A percentile compares a stretch with the other conserved stretches of the same genome.
Evolutionary conservation across 2,329 filamentous ascomycete genomes (phyloP).

Genomic region (Fusarium dlaminii): DNA sequence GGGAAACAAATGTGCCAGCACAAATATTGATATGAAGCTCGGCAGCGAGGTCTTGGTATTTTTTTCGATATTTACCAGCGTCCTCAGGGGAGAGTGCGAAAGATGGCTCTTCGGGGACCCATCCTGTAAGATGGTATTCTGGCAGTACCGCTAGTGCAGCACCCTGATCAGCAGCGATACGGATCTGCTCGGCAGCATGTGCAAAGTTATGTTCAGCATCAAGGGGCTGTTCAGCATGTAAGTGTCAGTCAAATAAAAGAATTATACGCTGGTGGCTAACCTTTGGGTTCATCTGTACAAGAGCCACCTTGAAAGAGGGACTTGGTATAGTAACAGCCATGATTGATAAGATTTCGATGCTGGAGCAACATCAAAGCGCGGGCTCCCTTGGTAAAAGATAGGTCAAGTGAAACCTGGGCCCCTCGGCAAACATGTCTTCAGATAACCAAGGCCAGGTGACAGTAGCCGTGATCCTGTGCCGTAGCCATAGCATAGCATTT

Average conservation of each 20-base stretch:
- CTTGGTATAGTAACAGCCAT: conserved; percentile 19
- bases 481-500: background rate
- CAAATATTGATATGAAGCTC: conserved; percentile 73
- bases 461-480: background rate
- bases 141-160: conserved; percentile 67
- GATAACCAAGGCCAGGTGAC: background rate
- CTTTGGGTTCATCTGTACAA: conserved; percentile 38
- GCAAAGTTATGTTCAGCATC: conserved; percentile 34
- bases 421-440: background rate
- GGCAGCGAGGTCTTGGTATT: conserved; percentile 70
- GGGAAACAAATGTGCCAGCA: conserved; percentile 77
- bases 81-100: conserved; percentile 65
- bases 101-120: conserved; percentile 69
- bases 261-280: background rate
- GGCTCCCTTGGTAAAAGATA: background rate
- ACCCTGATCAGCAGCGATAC: conserved; percentile 19
- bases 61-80: conserved; percentile 63
- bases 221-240: conserved; percentile 22
- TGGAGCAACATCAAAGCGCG: background rate
- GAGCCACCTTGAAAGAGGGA: conserved; percentile 30
- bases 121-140: conserved; percentile 81
- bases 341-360: background rate
- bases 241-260: background rate
- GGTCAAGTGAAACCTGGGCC: background rate
- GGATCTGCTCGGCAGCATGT: conserved; percentile 28